These are phyloP conservation scores for Eucalyptus guilfoylei DNA, from an alignment of 345 rosid genomes.

Conservation along the genomic window DNA sequence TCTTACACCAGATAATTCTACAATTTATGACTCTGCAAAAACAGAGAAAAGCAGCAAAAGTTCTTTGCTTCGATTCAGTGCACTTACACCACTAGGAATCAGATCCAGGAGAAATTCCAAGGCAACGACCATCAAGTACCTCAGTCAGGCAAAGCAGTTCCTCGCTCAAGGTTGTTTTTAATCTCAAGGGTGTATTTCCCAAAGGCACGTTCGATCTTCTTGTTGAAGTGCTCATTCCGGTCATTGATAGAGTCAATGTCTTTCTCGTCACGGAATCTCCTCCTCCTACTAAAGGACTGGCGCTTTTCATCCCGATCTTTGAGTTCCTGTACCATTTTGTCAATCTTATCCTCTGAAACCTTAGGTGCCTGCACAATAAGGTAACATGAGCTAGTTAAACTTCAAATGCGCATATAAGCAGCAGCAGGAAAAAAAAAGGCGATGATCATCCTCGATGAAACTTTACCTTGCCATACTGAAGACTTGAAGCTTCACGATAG, in stretches of 20 bases:
- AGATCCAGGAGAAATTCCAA: not conserved
- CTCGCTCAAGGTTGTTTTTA: slow-evolving; percentile 94
- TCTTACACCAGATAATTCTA: not conserved
- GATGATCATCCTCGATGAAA: not conserved
- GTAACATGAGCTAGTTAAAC: not conserved
- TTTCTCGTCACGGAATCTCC: slow-evolving; percentile 85
- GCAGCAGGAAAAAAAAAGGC: not conserved
- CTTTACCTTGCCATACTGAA: slow-evolving; percentile 80
- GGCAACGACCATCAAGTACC: slow-evolving; percentile 1
- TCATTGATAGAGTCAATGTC: slow-evolving; percentile 97
- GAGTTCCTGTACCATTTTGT: slow-evolving; percentile 82
- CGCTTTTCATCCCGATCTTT: slow-evolving; percentile 69
- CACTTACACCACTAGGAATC: not conserved
- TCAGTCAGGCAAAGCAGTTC: slow-evolving; percentile 97
- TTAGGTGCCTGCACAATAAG: slow-evolving; percentile 62
- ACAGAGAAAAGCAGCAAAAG: not conserved
- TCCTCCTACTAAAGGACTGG: slow-evolving; percentile 76
- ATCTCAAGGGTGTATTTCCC: slow-evolving; percentile 95
- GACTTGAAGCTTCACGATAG: slow-evolving; percentile 92
- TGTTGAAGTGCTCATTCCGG: slow-evolving; percentile 98
- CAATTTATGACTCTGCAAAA: not conserved
- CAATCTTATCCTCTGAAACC: slow-evolving; percentile 61
- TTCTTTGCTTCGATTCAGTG: not conserved
- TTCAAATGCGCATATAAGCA: not conserved
- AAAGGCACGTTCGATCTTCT: slow-evolving; percentile 94